Conservation (phyloP, 2,329 filamentous ascomycete genomes). For the Scortechinia acanthostroma region DNA sequence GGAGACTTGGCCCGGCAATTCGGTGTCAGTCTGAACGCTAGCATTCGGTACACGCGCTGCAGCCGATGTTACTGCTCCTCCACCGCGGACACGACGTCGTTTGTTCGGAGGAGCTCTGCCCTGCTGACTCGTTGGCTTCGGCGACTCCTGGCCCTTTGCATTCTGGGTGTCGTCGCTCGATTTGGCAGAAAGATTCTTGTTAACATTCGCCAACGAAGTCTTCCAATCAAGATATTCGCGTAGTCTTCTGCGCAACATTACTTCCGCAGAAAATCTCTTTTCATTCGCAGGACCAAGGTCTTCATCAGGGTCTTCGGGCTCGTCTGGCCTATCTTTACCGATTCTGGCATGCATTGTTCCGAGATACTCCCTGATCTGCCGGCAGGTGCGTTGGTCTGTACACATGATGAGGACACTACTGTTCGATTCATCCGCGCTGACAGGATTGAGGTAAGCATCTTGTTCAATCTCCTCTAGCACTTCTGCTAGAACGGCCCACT, state of each 20-base stretch:
- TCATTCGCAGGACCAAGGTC: slow-evolving; percentile 51
- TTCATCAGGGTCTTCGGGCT: slow-evolving; percentile 35
- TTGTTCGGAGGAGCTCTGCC: slow-evolving; percentile 74
- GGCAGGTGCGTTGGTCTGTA: slow-evolving; percentile 75
- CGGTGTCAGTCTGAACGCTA: slow-evolving; percentile 71
- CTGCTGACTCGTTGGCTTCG: slow-evolving; percentile 30
- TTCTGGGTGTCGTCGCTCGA: slow-evolving; percentile 68
- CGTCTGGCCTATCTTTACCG: slow-evolving; percentile 16
- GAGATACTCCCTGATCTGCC: slow-evolving; percentile 83
- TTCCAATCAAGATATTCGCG: slow-evolving; percentile 89
- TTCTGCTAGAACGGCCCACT: slow-evolving; percentile 84
- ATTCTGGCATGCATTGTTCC: slow-evolving; percentile 79
- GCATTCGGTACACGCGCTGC: slow-evolving; percentile 64
- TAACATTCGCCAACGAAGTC: slow-evolving; percentile 78
- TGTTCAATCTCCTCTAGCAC: slow-evolving; percentile 88
- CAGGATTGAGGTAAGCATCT: slow-evolving; percentile 78
- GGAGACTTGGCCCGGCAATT: slow-evolving; percentile 75
- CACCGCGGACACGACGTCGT: slow-evolving; percentile 75
- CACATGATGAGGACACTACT: slow-evolving; percentile 96
- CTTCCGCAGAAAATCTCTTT: slow-evolving; percentile 74
- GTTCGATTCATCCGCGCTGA: slow-evolving; percentile 73
- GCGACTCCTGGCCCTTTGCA: slow-evolving; percentile 48
- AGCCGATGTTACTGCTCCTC: slow-evolving; percentile 44
- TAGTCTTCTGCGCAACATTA: slow-evolving; percentile 85
- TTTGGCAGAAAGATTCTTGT: slow-evolving; percentile 69